Evolutionary conservation across 2,329 filamentous ascomycete genomes (phyloP).

Genomic region (Fusarium odoratissimum): DNA sequence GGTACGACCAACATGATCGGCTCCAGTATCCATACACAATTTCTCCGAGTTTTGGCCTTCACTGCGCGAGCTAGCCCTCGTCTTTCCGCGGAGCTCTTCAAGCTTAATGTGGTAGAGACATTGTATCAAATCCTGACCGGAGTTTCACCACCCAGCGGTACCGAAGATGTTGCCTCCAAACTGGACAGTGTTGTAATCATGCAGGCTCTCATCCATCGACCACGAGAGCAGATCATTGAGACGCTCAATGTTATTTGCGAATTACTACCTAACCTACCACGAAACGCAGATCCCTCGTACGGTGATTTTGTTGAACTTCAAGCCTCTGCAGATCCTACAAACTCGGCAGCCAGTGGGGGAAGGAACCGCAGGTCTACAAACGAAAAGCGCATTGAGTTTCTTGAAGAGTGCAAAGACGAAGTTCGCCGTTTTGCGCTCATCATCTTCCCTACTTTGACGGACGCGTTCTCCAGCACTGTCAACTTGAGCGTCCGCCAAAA

Average conservation of each 20-base stretch:
- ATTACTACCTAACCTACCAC: constrained; percentile 80
- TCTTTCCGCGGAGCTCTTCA: constrained; percentile 89
- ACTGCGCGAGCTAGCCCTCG: constrained; percentile 88
- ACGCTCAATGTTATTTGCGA: constrained; percentile 98
- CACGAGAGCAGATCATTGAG: constrained; percentile 95
- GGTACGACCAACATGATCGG: constrained; percentile 97
- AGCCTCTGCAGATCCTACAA: constrained; percentile 53
- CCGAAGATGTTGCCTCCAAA: constrained; percentile 82
- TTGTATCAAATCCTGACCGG: constrained; percentile 97
- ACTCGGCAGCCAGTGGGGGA: constrained; percentile 50
- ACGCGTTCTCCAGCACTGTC: constrained; percentile 97
- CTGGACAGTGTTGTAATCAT: constrained; percentile 98
- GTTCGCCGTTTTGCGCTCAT: constrained; percentile 94
- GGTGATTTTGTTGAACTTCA: constrained; percentile 59
- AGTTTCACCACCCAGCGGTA: constrained; percentile 86
- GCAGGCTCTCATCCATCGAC: constrained; percentile 96
- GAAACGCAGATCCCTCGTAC: constrained; percentile 58
- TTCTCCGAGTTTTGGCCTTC: constrained; percentile 90
- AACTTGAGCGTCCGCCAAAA: constrained; percentile 95
- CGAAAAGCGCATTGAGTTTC: constrained; percentile 83
- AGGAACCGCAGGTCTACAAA: constrained; percentile 65
- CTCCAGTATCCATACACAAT: constrained; percentile 94
- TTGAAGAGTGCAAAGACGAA: constrained; percentile 85
- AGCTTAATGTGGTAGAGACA: constrained; percentile 97
- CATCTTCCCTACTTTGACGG: constrained; percentile 91